A percentile compares a stretch with the other conserved stretches of the same genome.
phyloP scores from a whole-genome alignment of 2,329 filamentous ascomycete species.

The Scortechinia acanthostroma region DNA sequence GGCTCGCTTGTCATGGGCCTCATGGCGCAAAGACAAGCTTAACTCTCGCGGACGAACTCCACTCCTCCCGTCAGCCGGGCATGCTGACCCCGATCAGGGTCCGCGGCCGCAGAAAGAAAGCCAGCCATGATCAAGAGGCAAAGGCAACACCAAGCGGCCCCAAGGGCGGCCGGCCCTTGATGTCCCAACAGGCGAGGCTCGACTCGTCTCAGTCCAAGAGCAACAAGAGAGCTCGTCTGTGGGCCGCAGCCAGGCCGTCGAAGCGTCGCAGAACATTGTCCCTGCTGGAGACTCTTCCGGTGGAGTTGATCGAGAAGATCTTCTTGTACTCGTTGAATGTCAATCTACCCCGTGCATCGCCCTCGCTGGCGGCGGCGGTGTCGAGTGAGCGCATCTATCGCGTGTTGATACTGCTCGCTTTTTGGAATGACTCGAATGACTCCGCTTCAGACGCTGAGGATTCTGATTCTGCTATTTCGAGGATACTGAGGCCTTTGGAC shows the following conservation, averaged over 20 bases:
- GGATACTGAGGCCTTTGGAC: not conserved
- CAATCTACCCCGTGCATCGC: slow-evolving; percentile 30
- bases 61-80: too few species aligned
- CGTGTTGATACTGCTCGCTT: slow-evolving; percentile 25
- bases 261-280: slow-evolving; percentile 6
- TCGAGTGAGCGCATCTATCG: slow-evolving; percentile 28
- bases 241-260: too few species aligned
- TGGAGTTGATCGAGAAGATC: slow-evolving; percentile 41
- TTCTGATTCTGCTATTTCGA: not conserved
- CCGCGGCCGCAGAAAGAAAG: not conserved
- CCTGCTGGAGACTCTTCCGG: slow-evolving; percentile 19
- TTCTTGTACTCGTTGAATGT: slow-evolving; percentile 37
- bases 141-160: not conserved
- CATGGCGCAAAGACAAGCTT: too few species aligned
- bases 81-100: not conserved
- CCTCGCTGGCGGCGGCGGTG: slow-evolving; percentile 22
- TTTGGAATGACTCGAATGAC: slow-evolving; percentile 22
- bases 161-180: too few species aligned
- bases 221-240: too few species aligned
- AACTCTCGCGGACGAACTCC: too few species aligned
- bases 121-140: not conserved
- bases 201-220: not conserved
- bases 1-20: too few species aligned
- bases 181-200: not conserved
- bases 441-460: slow-evolving; percentile 3